Evolutionary conservation across 2,329 filamentous ascomycete species (phyloP), one percentile per base, ranked within the genome.

Genomic region (Fusarium euwallaceae): DNA sequence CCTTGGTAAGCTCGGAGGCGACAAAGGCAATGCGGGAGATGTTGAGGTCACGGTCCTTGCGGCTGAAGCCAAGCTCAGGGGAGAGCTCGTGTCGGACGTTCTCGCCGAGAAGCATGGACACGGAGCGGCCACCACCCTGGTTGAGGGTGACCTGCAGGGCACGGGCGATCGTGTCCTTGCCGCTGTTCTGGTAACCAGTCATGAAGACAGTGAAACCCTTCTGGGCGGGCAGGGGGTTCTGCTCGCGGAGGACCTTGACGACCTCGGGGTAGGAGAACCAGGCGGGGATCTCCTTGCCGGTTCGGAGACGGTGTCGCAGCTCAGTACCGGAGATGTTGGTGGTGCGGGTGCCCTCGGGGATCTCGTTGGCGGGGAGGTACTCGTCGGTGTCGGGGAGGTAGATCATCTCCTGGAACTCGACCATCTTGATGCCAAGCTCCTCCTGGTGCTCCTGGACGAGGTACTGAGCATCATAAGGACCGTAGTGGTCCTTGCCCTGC

Each of bases 211-310:
- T 98, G 91, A 99, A 99, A 75, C 97, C 97, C 88, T 99, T 97
- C 81, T 93, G 90, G 79, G 91, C 92, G 77, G 97, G 94, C 61
- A 97, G 92, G 60, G 96, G 97, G 88, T 98, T 97, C 78, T 96
- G 97, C 88, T 99, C 95, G 80, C 97, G 93, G 72, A 99, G 93
- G 60, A 98, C 97, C 85, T 92, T 92, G 86, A 99, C 97, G 78
- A 99, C 97, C 88, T 99, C 97, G 73, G 97, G 96, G 89, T 99
- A 99, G 36, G 97, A 98, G 90, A 99, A 99, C 97, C 97, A 99
- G 86, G 97, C 95, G 78, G 97, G 97, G 79, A 99, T 99, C 79
- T 97, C 95, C 80, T 94, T 94, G 78, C 97, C 97, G 71, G 93
- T 97, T 81, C 93, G 92, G 75, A 99, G 92, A 80, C 97, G 94